Conservation (phyloP, 2,329 filamentous ascomycete species). For the Neurospora sp. region DNA sequence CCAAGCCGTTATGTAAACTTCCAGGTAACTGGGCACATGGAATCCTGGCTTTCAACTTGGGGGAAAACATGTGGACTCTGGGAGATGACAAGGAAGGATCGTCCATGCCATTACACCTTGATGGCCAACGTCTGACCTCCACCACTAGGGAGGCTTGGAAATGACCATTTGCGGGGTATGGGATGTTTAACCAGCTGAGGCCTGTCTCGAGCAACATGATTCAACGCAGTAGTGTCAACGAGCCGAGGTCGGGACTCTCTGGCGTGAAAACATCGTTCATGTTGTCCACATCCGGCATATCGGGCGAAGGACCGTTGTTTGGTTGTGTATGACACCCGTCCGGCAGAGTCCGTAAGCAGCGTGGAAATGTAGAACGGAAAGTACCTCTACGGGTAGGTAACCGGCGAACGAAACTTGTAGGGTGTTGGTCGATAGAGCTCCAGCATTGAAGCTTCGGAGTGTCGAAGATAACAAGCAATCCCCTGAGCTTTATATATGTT, state of each 20-base stretch:
- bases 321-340: background rate
- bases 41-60: background rate
- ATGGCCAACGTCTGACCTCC: background rate
- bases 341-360: background rate
- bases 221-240: background rate
- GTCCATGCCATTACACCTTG: background rate
- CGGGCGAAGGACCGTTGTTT: background rate
- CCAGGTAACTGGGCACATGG: background rate
- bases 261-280: background rate
- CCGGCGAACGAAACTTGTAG: background rate
- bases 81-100: background rate
- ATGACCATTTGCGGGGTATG: background rate
- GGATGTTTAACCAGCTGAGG: background rate
- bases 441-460: background rate
- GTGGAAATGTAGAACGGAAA: background rate
- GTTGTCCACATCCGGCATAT: background rate
- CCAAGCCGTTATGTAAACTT: background rate
- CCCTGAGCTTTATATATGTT: background rate
- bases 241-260: background rate
- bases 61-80: background rate
- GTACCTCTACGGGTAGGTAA: background rate
- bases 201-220: background rate
- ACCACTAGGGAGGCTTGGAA: background rate
- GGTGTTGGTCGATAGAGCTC: background rate
- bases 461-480: background rate